phyloP scores from a whole-genome alignment of 23 red algal species.

The Gracilaria vermiculophylla region DNA sequence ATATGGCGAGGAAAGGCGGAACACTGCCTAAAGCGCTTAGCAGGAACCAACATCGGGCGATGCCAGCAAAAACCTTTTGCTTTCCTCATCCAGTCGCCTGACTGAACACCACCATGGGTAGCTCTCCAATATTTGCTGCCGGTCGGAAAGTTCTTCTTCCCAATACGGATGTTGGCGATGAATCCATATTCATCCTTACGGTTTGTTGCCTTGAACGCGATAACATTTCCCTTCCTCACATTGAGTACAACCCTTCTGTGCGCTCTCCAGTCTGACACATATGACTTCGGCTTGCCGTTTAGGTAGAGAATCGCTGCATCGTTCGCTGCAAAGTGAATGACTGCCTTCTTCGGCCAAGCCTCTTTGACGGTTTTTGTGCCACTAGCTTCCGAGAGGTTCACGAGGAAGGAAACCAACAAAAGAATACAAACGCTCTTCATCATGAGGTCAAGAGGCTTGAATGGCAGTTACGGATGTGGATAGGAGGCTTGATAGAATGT shows the following conservation, averaged over 20 bases:
- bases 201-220: constrained; percentile 18
- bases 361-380: background rate
- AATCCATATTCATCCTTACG: background rate
- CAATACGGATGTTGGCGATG: background rate
- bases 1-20: background rate
- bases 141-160: background rate
- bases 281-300: background rate
- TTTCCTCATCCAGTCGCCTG: background rate
- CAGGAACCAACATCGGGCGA: constrained; percentile 2
- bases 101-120: background rate
- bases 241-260: background rate
- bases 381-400: background rate
- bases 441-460: background rate
- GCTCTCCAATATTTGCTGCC: background rate
- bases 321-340: background rate
- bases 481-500: background rate
- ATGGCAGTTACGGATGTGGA: background rate
- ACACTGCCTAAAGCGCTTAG: background rate
- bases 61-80: constrained; percentile 1
- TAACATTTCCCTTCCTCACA: background rate
- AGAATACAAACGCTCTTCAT: background rate
- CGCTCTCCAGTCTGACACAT: background rate
- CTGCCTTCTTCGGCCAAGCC: constrained; percentile 5
- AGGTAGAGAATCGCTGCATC: constrained; percentile 1
- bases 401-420: background rate